phyloP scores from a whole-genome alignment of 208 protist species.

The Trypanosoma lewisi region DNA sequence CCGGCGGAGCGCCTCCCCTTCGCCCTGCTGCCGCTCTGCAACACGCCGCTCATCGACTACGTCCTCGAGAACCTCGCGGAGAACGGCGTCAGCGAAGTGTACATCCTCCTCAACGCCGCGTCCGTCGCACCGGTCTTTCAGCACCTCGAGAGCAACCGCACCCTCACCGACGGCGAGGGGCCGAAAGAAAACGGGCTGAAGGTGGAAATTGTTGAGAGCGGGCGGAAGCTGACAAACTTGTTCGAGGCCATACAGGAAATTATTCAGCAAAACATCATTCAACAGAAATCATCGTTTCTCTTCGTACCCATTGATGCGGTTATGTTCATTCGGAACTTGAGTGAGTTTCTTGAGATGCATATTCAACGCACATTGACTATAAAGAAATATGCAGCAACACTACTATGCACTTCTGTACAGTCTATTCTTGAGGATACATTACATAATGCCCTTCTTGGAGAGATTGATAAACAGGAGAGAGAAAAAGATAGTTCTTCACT shows the following conservation, averaged over 20 bases:
- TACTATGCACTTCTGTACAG: conserved; percentile 68
- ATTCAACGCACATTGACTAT: conserved; percentile 54
- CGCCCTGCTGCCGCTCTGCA: conserved; percentile 81
- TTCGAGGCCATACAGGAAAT: conserved; percentile 63
- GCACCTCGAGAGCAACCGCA: conserved; percentile 59
- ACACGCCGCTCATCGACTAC: conserved; percentile 88
- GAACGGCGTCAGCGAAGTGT: conserved; percentile 72
- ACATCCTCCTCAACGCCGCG: conserved; percentile 57
- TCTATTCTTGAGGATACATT: conserved; percentile 47
- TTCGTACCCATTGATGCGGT: conserved; percentile 77
- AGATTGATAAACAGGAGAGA: conserved; percentile 38
- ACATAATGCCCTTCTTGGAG: conserved; percentile 60
- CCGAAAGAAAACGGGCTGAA: conserved; percentile 62
- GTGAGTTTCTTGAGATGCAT: conserved; percentile 58
- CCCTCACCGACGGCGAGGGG: conserved; percentile 63
- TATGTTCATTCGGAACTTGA: conserved; percentile 60
- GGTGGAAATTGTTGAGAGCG: conserved; percentile 61
- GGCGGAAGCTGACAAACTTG: conserved; percentile 44
- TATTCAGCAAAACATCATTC: conserved; percentile 71
- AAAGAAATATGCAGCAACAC: conserved; percentile 74
- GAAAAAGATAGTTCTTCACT: neutral
- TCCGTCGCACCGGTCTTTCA: conserved; percentile 40
- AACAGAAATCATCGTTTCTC: conserved; percentile 71
- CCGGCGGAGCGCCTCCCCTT: conserved; percentile 57
- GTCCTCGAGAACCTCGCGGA: conserved; percentile 77